These are phyloP conservation scores for Limonium bicolor DNA, from an alignment of 148 eudicot species.

Conservation along the genomic window DNA sequence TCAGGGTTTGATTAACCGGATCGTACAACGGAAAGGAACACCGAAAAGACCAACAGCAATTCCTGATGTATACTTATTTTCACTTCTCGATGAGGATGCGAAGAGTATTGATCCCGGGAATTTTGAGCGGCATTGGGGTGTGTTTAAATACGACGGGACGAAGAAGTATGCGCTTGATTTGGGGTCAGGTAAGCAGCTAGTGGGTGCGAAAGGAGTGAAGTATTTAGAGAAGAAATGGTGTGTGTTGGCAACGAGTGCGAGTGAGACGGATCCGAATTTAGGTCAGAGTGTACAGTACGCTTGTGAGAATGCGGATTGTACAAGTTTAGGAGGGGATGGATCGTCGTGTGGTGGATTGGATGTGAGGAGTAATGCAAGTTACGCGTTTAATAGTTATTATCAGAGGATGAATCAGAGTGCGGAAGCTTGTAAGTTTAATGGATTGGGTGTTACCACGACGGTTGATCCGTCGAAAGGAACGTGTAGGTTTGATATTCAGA, in stretches of 20 bases:
- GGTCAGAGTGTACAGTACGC: conserved; percentile 33
- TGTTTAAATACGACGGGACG: conserved; percentile 62
- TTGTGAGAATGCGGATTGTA: conserved; percentile 76
- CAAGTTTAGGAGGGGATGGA: conserved; percentile 66
- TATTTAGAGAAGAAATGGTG: conserved; percentile 72
- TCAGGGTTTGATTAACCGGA: conserved; percentile 27
- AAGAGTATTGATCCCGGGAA: conserved; percentile 84
- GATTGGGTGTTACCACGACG: conserved; percentile 33
- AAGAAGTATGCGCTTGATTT: conserved; percentile 46
- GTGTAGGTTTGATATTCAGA: conserved; percentile 61
- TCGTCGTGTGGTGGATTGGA: conserved; percentile 61
- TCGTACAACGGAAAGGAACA: conserved; percentile 61
- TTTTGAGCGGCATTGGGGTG: conserved; percentile 95
- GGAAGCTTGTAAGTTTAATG: conserved; percentile 43
- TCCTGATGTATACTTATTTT: conserved; percentile 71
- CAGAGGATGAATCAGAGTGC: conserved; percentile 63
- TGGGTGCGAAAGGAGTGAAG: conserved; percentile 55
- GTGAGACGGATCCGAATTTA: conserved; percentile 27
- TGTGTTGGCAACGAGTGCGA: conserved; percentile 57
- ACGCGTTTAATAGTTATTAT: conserved; percentile 75
- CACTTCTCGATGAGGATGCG: conserved; percentile 66
- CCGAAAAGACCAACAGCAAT: conserved; percentile 55
- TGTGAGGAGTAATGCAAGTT: conserved; percentile 52
- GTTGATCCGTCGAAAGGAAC: conserved; percentile 54
- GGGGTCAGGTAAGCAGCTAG: conserved; percentile 24